phyloP scores from a whole-genome alignment of 352 stramenopile genomes.

The Pythium coloratum region DNA sequence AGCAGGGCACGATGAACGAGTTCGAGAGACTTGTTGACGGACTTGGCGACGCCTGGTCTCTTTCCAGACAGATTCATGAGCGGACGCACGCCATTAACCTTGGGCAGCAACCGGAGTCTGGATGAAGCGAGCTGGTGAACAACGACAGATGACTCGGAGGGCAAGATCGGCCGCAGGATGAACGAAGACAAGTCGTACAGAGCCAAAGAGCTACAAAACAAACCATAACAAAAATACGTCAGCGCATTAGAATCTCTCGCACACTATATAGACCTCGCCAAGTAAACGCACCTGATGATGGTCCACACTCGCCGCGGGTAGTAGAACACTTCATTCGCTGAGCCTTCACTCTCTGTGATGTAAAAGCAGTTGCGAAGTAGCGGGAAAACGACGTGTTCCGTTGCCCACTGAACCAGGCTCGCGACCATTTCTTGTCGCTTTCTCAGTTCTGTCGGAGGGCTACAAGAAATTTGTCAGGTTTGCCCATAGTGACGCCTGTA shows the following conservation, averaged over 20 bases:
- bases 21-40: conserved; percentile 65
- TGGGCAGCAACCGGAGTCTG: conserved; percentile 62
- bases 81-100: conserved; percentile 63
- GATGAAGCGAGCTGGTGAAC: conserved; percentile 46
- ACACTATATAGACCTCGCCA: not conserved
- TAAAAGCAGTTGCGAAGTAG: conserved; percentile 70
- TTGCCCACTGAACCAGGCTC: conserved; percentile 44
- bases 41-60: conserved; percentile 12
- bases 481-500: too few species aligned
- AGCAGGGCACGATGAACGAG: conserved; percentile 55
- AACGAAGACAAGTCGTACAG: conserved; percentile 47
- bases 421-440: conserved; percentile 47
- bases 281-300: conserved; percentile 48
- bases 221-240: conserved; percentile 4
- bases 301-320: conserved; percentile 73
- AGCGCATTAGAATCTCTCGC: not conserved
- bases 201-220: conserved; percentile 39
- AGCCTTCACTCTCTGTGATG: conserved; percentile 70
- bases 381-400: conserved; percentile 51
- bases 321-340: conserved; percentile 64
- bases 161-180: conserved; percentile 34
- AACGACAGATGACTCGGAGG: conserved; percentile 9
- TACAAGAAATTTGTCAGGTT: conserved; percentile 21
- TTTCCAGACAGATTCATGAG: conserved; percentile 72
- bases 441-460: conserved; percentile 52